A percentile compares a stretch with the other conserved stretches of the same genome.
These are phyloP conservation scores for Acer negundo DNA, from an alignment of 345 rosid genomes.

Conservation along the genomic window DNA sequence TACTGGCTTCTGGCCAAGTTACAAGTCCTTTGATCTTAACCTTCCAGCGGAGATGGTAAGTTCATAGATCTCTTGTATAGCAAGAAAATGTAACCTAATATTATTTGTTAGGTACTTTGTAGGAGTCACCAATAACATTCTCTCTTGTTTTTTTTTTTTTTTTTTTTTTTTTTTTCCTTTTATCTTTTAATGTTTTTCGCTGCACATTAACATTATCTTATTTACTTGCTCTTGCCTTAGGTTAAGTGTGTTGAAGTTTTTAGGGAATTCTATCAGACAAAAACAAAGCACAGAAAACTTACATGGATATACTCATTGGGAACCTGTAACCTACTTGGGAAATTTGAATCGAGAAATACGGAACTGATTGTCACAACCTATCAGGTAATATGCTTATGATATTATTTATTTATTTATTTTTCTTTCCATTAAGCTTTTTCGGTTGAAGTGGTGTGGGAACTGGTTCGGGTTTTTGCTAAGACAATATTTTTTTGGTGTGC, in stretches of 20 bases:
- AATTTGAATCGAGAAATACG: conserved; percentile 58
- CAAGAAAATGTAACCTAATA: background rate
- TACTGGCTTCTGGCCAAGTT: conserved; percentile 82
- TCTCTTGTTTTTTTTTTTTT: background rate
- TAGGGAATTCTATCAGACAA: conserved; percentile 61
- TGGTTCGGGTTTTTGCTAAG: background rate
- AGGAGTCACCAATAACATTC: background rate
- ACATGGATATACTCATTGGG: conserved; percentile 74
- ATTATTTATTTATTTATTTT: background rate
- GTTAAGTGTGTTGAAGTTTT: conserved; percentile 64
- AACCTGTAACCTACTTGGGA: conserved; percentile 59
- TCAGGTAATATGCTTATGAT: conserved; percentile 40
- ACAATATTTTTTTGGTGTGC: conserved; percentile 14
- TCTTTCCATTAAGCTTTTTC: background rate
- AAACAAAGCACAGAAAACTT: conserved; percentile 63
- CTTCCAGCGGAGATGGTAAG: conserved; percentile 74
- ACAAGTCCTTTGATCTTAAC: conserved; percentile 67
- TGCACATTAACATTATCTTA: background rate
- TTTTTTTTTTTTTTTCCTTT: no score
- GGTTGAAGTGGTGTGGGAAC: background rate
- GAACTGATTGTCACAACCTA: conserved; percentile 70
- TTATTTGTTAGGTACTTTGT: conserved; percentile 1
- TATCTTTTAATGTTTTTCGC: background rate
- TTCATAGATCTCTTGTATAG: background rate
- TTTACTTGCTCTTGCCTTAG: conserved; percentile 27